phyloP scores from a whole-genome alignment of 179 eudicot genomes.

The Kewa caespitosa region DNA sequence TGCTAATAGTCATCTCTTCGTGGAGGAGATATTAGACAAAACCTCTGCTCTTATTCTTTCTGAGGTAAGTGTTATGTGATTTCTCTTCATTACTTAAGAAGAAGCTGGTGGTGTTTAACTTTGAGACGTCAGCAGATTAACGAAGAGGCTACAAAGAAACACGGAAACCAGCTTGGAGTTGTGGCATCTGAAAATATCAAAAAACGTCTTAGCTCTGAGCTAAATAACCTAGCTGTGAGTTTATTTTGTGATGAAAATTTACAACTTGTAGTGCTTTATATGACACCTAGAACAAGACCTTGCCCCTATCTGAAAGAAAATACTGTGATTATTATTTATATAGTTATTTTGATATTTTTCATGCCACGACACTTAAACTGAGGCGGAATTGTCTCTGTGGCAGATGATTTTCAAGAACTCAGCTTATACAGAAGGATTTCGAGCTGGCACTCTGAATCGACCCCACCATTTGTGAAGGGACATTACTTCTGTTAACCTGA shows the following conservation, averaged over 20 bases:
- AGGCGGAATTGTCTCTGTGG: conserved; percentile 4
- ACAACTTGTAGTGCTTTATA: too few relatives aligned
- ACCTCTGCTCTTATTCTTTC: conserved; percentile 64
- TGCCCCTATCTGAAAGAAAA: too few relatives aligned
- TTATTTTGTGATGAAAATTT: background rate
- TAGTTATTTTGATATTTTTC: too few relatives aligned
- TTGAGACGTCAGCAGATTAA: conserved; percentile 48
- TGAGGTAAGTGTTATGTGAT: conserved; percentile 49
- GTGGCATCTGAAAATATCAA: conserved; percentile 49
- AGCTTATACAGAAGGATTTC: conserved; percentile 84
- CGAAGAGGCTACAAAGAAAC: conserved; percentile 46
- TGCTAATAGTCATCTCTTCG: conserved; percentile 57
- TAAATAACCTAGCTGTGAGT: conserved; percentile 77
- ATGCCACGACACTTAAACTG: background rate
- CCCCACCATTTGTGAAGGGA: conserved; percentile 14
- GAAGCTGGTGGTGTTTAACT: conserved; percentile 3
- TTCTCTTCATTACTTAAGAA: background rate
- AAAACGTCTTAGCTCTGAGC: conserved; percentile 59
- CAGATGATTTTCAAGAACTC: conserved; percentile 74
- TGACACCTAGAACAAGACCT: too few relatives aligned
- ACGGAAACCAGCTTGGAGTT: conserved; percentile 63
- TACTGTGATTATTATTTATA: too few relatives aligned
- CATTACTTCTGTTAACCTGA: background rate
- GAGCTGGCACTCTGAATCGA: conserved; percentile 39
- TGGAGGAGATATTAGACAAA: conserved; percentile 66